These are phyloP conservation scores for Dendrostoma leiphaemia DNA, from an alignment of 2,329 filamentous ascomycete genomes.

Conservation along the genomic window DNA sequence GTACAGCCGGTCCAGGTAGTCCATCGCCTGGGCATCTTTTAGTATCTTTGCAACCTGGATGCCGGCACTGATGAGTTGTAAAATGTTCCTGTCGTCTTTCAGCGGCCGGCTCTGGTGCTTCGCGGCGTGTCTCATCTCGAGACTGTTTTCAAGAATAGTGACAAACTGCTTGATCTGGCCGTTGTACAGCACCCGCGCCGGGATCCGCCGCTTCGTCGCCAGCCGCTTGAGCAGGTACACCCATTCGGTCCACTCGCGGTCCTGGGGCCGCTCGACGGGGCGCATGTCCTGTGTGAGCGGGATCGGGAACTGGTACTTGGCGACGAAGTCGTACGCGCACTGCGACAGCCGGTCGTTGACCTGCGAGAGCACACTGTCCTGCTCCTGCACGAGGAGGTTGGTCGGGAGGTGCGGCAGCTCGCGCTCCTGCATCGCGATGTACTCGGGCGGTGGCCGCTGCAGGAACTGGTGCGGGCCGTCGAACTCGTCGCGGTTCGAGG, in stretches of 20 bases:
- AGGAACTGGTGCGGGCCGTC: slow-evolving; percentile 84
- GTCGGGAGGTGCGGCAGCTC: slow-evolving; percentile 80
- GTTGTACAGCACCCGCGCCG: slow-evolving; percentile 80
- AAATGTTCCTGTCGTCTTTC: slow-evolving; percentile 85
- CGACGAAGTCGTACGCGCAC: slow-evolving; percentile 87
- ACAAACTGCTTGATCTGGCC: slow-evolving; percentile 91
- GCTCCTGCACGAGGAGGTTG: slow-evolving; percentile 78
- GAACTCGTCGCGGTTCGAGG: slow-evolving; percentile 84
- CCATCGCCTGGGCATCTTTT: slow-evolving; percentile 81
- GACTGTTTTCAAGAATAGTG: slow-evolving; percentile 81
- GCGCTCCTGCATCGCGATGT: slow-evolving; percentile 73
- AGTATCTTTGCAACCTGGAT: slow-evolving; percentile 86
- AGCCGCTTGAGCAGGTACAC: slow-evolving; percentile 82
- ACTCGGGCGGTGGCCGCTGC: slow-evolving; percentile 67
- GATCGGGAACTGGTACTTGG: slow-evolving; percentile 88
- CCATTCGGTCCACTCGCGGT: slow-evolving; percentile 90
- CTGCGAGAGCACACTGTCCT: slow-evolving; percentile 75
- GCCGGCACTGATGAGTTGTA: slow-evolving; percentile 83
- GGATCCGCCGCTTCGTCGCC: slow-evolving; percentile 82
- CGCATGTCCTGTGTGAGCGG: slow-evolving; percentile 80
- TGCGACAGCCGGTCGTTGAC: slow-evolving; percentile 84
- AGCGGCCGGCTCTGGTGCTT: slow-evolving; percentile 80
- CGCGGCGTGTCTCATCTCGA: slow-evolving; percentile 83
- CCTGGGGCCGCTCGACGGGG: slow-evolving; percentile 69
- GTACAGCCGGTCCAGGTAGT: slow-evolving; percentile 78